A percentile compares a stretch with the other conserved stretches of the same genome.
These are phyloP conservation scores for Alnus glutinosa DNA, from an alignment of 306 rosid species.

Conservation along the genomic window DNA sequence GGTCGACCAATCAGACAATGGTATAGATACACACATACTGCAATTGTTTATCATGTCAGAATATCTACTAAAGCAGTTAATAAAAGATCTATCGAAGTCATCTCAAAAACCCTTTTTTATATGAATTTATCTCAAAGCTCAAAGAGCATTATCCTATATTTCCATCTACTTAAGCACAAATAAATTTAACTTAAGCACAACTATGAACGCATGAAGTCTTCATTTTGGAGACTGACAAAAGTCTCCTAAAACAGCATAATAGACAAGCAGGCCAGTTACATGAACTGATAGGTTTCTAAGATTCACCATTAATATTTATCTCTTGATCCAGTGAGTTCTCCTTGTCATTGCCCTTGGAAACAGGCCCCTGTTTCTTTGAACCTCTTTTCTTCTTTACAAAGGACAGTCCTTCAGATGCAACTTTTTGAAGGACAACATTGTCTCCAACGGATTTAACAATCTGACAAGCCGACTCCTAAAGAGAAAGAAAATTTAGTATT, in stretches of 20 bases:
- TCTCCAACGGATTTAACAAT: slow-evolving; percentile 72
- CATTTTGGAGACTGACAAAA: background rate
- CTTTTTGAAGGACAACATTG: slow-evolving; percentile 55
- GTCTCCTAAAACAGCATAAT: slow-evolving; percentile 3
- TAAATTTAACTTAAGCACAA: background rate
- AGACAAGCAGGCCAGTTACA: slow-evolving; percentile 13
- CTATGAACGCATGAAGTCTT: background rate
- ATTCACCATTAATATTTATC: slow-evolving; percentile 20
- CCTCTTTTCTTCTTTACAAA: slow-evolving; percentile 53
- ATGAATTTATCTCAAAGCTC: background rate
- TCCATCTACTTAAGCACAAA: background rate
- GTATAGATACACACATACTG: background rate
- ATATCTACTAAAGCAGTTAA: background rate
- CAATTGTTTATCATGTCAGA: background rate
- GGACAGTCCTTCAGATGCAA: slow-evolving; percentile 71
- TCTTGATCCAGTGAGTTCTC: slow-evolving; percentile 29
- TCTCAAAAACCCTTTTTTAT: background rate
- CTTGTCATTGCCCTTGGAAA: slow-evolving; percentile 29
- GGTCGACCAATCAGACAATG: background rate
- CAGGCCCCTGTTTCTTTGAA: slow-evolving; percentile 34
- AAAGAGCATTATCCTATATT: background rate
- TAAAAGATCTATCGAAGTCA: background rate
- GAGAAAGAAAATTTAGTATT: slow-evolving; percentile 18
- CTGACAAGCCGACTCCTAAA: slow-evolving; percentile 76
- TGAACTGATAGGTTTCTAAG: slow-evolving; percentile 11